Evolutionary conservation across 495 filamentous ascomycete genomes (phyloP), one percentile per base, ranked within the genome.

Genomic region (Aspergillus conjunctus): DNA sequence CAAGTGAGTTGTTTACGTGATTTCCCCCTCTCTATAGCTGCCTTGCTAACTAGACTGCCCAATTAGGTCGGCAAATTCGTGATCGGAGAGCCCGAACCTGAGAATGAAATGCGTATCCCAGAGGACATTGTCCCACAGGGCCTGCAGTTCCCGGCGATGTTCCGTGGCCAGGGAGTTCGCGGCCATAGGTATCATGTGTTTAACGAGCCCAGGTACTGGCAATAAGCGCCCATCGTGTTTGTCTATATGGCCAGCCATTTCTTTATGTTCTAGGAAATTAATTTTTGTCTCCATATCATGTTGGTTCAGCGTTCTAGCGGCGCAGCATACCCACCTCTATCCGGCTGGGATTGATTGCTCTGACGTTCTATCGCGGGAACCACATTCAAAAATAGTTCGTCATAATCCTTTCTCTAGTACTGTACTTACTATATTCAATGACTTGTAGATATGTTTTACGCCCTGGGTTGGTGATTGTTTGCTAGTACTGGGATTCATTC

Each of bases 171-270:
- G 65, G 95, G 95, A 37, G 89, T 94, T 10, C 80, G 94, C 64
- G 95, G 90, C 10, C 95, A 99, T 77, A 77, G 79, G 39, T 99
- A 98, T 75, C 95, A 99, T 77, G 95, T 98, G 22, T 98, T 99
- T 72, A 83, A 97, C 59, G 90, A 94, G 78, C 94, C 94, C 54
- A 83, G 91, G 71, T 98, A 92, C 67, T 84, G 73, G 74, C 75
- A 77, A 64, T 80, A 67, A 70, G 41, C 12, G 26, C 17, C 53
- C 17, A 10, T 33, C 55, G 15, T 39, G 17, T 22, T 14, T 41
- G 21, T n/a, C 7, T 33, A 26, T 15, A 41, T 51, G 4, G 15
- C 44, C 12, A 31, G 22, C 22, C 33, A 41, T 44, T 37, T 9
- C 30, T 53, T 51, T 20, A 7, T 21, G 20, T 49, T 41, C 15